Evolutionary conservation across 2,329 filamentous ascomycete genomes (phyloP).

Genomic region (Aureobasidium namibiae): DNA sequence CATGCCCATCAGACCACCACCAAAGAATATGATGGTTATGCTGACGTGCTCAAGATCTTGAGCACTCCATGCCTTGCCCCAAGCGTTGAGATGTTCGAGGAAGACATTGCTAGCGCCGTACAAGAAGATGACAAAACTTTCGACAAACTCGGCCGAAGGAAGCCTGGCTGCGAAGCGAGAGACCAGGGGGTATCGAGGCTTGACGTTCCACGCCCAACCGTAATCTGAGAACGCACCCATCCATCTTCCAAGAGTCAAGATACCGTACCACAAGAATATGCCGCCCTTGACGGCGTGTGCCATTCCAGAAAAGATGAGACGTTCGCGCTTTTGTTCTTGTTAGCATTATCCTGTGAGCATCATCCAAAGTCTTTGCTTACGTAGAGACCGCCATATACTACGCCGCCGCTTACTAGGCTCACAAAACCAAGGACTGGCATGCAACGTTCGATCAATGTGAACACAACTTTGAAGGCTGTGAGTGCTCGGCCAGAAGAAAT

Average conservation of each 20-base stretch:
- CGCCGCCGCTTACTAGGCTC: conserved; percentile 60
- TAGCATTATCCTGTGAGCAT: conserved; percentile 10
- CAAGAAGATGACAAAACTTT: conserved; percentile 76
- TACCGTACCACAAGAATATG: conserved; percentile 84
- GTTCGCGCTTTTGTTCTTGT: conserved; percentile 47
- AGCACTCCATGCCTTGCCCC: conserved; percentile 61
- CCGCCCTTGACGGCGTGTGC: conserved; percentile 89
- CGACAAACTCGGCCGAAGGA: conserved; percentile 74
- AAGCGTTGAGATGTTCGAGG: conserved; percentile 70
- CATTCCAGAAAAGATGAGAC: conserved; percentile 66
- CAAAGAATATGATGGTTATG: conserved; percentile 84
- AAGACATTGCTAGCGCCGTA: conserved; percentile 85
- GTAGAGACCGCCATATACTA: conserved; percentile 72
- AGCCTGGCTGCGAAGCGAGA: conserved; percentile 51
- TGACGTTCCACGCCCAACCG: conserved; percentile 89
- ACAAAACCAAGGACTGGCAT: conserved; percentile 70
- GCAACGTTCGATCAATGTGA: conserved; percentile 61
- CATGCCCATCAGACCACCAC: conserved; percentile 59
- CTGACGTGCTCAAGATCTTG: conserved; percentile 82
- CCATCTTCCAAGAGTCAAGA: conserved; percentile 78
- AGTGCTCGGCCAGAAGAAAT: conserved; percentile 44
- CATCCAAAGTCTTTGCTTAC: conserved; percentile 44
- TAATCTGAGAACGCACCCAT: conserved; percentile 78
- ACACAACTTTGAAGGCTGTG: conserved; percentile 49
- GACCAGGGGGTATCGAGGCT: conserved; percentile 50